A percentile compares a stretch with the other conserved stretches of the same genome.
These are phyloP conservation scores for Amborella trichopoda DNA, from an alignment of 164 flowering plant genomes.

Conservation along the genomic window DNA sequence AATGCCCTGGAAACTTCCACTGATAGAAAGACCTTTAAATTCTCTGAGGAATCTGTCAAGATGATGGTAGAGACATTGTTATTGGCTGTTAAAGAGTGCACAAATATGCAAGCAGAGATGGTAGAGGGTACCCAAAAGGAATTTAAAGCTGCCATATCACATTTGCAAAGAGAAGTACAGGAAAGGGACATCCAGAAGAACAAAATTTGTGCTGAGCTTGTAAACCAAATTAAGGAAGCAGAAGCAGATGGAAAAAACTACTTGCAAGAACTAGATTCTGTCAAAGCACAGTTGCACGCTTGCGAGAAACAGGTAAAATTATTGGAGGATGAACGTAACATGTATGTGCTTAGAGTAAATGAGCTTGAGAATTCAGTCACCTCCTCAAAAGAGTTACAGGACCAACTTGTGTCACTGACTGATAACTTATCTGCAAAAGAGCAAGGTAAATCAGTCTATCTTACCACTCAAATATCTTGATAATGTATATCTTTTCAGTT, in stretches of 20 bases:
- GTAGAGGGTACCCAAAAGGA: conserved; percentile 38
- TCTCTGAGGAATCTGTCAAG: conserved; percentile 40
- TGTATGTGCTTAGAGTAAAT: conserved; percentile 33
- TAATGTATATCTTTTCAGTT: background rate
- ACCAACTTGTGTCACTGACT: conserved; percentile 39
- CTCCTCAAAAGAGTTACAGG: conserved; percentile 32
- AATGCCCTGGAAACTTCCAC: conserved; percentile 5
- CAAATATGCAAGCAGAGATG: conserved; percentile 22
- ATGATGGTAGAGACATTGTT: conserved; percentile 32
- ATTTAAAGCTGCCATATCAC: conserved; percentile 45
- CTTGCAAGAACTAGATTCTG: conserved; percentile 44
- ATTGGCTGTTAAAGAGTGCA: conserved; percentile 33
- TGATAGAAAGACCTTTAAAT: conserved; percentile 6
- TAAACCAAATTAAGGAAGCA: conserved; percentile 74
- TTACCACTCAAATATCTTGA: background rate
- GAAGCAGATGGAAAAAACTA: conserved; percentile 48
- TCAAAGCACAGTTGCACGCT: conserved; percentile 27
- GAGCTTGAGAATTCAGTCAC: conserved; percentile 37
- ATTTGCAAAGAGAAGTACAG: conserved; percentile 72
- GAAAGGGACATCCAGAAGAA: conserved; percentile 83
- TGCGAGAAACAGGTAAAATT: conserved; percentile 35
- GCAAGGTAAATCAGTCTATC: conserved; percentile 48
- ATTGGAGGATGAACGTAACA: conserved; percentile 32
- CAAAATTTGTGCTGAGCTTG: conserved; percentile 62
- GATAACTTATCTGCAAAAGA: conserved; percentile 53